Conservation (phyloP, 1,284 basidiomycete genomes). For the Neonothopanus nambi region DNA sequence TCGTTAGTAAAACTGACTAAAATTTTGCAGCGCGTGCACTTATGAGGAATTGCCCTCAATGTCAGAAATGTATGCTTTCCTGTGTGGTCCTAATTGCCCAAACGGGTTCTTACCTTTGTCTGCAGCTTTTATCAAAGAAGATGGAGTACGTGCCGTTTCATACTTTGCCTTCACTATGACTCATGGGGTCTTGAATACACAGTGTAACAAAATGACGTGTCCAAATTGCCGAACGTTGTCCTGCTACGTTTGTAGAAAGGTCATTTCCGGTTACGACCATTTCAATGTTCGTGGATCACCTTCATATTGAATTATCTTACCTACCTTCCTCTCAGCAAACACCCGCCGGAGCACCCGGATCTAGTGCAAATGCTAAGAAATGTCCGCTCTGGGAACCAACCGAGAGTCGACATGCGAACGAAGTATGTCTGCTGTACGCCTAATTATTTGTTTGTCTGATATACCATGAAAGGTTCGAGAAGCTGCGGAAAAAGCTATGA, state of each 20-base stretch:
- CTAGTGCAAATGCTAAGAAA: slow-evolving; percentile 37
- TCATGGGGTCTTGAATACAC: slow-evolving; percentile 8
- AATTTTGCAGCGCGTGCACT: slow-evolving; percentile 65
- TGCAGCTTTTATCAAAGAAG: slow-evolving; percentile 74
- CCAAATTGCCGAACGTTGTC: slow-evolving; percentile 66
- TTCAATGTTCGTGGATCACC: slow-evolving; percentile 50
- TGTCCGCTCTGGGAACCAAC: slow-evolving; percentile 74
- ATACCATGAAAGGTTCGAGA: slow-evolving; percentile 53
- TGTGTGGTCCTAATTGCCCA: slow-evolving; percentile 1
- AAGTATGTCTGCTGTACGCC: slow-evolving; percentile 44
- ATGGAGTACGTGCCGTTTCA: slow-evolving; percentile 50
- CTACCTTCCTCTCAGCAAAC: slow-evolving; percentile 13
- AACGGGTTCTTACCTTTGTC: background rate
- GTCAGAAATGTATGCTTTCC: slow-evolving; percentile 55
- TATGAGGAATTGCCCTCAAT: slow-evolving; percentile 84
- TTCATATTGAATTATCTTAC: background rate
- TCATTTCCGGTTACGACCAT: slow-evolving; percentile 77
- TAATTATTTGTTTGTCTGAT: background rate
- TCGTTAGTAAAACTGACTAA: slow-evolving; percentile 2
- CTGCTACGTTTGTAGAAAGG: slow-evolving; percentile 76
- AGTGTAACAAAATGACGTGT: slow-evolving; percentile 86
- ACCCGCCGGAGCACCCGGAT: slow-evolving; percentile 19
- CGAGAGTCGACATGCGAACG: slow-evolving; percentile 62
- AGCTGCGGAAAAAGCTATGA: slow-evolving; percentile 66
- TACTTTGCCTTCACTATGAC: background rate